Base-by-base conservation (phyloP, 208 protist species). In the Histomonas meleagridis region DNA sequence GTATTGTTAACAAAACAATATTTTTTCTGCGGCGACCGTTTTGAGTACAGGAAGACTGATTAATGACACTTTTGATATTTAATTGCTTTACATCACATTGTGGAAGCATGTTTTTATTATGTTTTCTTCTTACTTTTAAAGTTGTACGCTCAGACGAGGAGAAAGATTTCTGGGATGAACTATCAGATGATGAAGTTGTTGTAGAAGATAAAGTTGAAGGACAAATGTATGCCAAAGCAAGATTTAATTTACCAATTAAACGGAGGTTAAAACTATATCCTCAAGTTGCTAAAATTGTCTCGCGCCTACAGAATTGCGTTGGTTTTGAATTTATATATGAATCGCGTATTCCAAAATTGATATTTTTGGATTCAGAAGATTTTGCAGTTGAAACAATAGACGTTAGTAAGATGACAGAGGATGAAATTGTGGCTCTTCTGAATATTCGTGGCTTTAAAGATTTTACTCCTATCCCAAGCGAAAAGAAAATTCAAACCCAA, bases 321-420 rank as follows among this genome's bases (percentile, higher is more conserved):
- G 55, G 55, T 86, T 55, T 86, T 1, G 76, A 86, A 86, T 86
- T 86, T 38, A 48, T 86, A 4, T 86, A 86, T 46, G 76, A 86
- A 55, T 12, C 43, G 18, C 23, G 38, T 38, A n/a, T 86, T n/a
- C 76, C 76, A 86, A 86, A 26, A 40, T 55, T 86, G 55, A 32
- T 26, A 18, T 86, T 86, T 28, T 46, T 86, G 1, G 76, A 86
- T 86, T 86, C 76, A 32, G 40, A 86, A 32, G 76, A 86, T 55
- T 40, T 86, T 38, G 28, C 46, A 4, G 46, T 86, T 57, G 76
- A 86, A 55, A 86, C 1, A 16, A 86, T 86, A 2, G 76, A 86
- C 18, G 12, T 86, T 2, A 48, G 40, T 55, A 86, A 86, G 26
- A 86, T 51, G 28, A 57, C 76, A 55, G 0, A 48, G 2, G 76